phyloP scores from a whole-genome alignment of 495 filamentous ascomycete species.

The Daldinia decipiens region DNA sequence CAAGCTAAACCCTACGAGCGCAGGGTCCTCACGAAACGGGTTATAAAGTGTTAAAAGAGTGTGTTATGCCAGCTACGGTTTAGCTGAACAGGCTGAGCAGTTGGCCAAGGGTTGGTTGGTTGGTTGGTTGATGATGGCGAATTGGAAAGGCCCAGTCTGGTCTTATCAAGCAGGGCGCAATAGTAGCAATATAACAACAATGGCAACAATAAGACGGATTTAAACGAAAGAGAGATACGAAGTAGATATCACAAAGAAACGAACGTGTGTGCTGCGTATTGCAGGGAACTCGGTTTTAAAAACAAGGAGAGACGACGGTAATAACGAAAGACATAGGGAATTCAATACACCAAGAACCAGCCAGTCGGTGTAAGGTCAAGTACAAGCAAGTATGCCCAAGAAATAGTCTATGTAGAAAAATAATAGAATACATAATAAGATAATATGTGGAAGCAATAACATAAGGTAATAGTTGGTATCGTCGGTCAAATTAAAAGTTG shows the following conservation, averaged over 20 bases:
- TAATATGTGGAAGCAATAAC: not conserved
- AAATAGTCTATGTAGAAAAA: no score
- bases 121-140: not conserved
- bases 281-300: not conserved
- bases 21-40: not conserved
- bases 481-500: conserved; percentile 37
- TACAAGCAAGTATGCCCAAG: not conserved
- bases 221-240: not conserved
- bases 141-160: not conserved
- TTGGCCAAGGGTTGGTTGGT: not conserved
- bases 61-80: conserved; percentile 6
- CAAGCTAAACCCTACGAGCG: not conserved
- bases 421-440: no score
- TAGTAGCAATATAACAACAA: not conserved
- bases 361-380: conserved; percentile 18
- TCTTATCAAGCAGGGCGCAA: conserved; percentile 5
- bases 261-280: conserved; percentile 5
- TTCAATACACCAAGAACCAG: conserved; percentile 22
- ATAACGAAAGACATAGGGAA: not conserved
- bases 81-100: conserved; percentile 7
- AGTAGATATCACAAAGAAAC: conserved; percentile 7
- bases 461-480: conserved; percentile 21
- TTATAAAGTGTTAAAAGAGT: conserved; percentile 1
- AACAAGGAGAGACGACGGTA: not conserved
- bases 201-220: not conserved